These are phyloP conservation scores for Acanthamoeba lenticulata DNA, from an alignment of 208 protist genomes.

Conservation along the genomic window DNA sequence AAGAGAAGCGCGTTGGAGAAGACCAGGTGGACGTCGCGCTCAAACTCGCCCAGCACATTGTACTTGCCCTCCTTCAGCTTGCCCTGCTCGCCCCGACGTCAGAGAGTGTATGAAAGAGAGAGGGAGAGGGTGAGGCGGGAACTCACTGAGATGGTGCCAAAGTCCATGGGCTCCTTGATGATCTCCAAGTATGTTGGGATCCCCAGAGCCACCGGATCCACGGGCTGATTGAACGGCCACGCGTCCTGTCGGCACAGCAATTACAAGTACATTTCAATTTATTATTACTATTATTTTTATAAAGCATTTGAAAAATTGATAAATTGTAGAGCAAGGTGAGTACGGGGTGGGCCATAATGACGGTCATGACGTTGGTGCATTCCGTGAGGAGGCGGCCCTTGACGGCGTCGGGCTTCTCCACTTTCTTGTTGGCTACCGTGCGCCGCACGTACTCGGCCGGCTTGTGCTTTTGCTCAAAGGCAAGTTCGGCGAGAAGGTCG, in stretches of 20 bases:
- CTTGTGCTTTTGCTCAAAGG: background rate
- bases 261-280: too few relatives aligned
- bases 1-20: background rate
- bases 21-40: background rate
- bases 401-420: background rate
- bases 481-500: background rate
- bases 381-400: background rate
- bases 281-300: too few relatives aligned
- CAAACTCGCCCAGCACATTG: background rate
- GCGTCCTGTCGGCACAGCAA: too few relatives aligned
- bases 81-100: background rate
- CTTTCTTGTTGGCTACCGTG: background rate
- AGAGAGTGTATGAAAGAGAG: background rate
- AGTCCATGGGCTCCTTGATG: conserved; percentile 87
- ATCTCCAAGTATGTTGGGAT: conserved; percentile 86
- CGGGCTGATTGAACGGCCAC: conserved; percentile 81
- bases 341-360: background rate
- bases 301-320: too few relatives aligned
- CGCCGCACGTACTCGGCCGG: background rate
- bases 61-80: conserved; percentile 8
- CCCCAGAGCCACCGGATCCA: conserved; percentile 82
- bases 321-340: too few relatives aligned
- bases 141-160: conserved; percentile 73
- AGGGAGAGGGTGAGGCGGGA: background rate
- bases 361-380: background rate